These are phyloP conservation scores for Lentithecium fluviatile DNA, from an alignment of 495 filamentous ascomycete genomes.

Conservation along the genomic window DNA sequence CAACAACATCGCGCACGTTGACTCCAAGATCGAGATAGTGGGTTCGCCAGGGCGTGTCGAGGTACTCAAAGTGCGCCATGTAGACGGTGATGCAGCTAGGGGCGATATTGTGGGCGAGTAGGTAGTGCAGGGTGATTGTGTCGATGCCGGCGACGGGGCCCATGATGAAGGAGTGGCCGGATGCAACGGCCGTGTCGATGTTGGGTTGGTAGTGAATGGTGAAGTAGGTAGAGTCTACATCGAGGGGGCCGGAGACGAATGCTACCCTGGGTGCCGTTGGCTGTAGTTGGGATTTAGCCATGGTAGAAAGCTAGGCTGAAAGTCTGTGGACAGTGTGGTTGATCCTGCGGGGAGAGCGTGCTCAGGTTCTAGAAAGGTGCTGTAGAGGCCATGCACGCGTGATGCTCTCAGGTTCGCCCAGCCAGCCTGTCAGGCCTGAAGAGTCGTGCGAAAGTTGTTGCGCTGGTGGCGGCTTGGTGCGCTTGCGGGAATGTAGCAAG, in stretches of 20 bases:
- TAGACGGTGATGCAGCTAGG: constrained; percentile 17
- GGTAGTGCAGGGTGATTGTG: constrained; percentile 16
- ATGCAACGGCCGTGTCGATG: constrained; percentile 4
- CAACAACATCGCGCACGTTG: constrained; percentile 7
- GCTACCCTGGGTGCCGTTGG: neutral
- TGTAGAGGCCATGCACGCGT: too few species aligned
- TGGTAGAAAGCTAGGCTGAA: too few species aligned
- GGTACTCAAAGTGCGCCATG: constrained; percentile 27
- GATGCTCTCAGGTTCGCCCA: too few species aligned
- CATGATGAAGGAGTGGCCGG: constrained; percentile 23
- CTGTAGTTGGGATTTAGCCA: too few species aligned
- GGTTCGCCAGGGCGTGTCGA: neutral
- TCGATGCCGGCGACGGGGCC: constrained; percentile 29
- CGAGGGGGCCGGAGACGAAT: constrained; percentile 29
- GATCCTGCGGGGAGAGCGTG: too few species aligned
- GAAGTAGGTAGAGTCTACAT: constrained; percentile 20
- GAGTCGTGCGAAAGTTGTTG: too few species aligned
- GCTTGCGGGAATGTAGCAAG: too few species aligned
- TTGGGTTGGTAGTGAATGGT: constrained; percentile 5
- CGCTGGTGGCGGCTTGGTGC: too few species aligned
- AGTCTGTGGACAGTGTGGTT: too few species aligned
- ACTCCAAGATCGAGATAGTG: constrained; percentile 15
- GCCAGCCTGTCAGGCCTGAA: too few species aligned
- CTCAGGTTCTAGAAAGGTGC: too few species aligned
- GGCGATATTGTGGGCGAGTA: constrained; percentile 1